These are phyloP conservation scores for Monascus purpureus DNA, from an alignment of 495 filamentous ascomycete species.

Conservation along the genomic window DNA sequence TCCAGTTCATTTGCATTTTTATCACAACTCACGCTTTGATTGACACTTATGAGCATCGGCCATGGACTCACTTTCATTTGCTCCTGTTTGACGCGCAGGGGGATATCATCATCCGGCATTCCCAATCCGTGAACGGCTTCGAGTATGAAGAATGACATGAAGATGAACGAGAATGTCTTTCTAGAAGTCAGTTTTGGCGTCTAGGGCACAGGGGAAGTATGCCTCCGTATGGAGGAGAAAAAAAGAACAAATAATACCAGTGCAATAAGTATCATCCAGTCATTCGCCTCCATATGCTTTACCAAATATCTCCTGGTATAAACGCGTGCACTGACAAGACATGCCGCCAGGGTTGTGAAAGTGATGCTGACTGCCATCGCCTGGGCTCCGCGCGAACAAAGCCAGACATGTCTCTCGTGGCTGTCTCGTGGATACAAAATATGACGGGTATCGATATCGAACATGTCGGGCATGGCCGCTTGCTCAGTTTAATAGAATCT, in stretches of 20 bases:
- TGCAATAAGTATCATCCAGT: conserved; percentile 29
- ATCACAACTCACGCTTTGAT: too few species aligned
- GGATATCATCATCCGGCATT: conserved; percentile 23
- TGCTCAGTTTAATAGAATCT: too few species aligned
- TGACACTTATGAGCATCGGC: too few species aligned
- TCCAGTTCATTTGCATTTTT: conserved; percentile 1
- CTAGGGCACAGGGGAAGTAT: too few species aligned
- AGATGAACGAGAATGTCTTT: conserved; percentile 24
- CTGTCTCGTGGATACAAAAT: conserved; percentile 9
- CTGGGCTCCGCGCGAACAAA: conserved; percentile 15
- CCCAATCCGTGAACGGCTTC: conserved; percentile 29
- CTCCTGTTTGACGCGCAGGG: conserved; percentile 14
- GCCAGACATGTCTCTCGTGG: conserved; percentile 6
- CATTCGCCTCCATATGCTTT: conserved; percentile 24
- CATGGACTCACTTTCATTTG: conserved; percentile 23
- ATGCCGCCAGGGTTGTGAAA: conserved; percentile 22
- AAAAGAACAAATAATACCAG: conserved; percentile 14
- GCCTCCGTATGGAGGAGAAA: not conserved
- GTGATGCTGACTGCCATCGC: conserved; percentile 21
- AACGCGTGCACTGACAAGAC: conserved; percentile 22
- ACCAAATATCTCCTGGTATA: conserved; percentile 24
- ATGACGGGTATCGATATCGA: too few species aligned
- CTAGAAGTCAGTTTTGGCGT: too few species aligned
- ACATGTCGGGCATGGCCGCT: too few species aligned
- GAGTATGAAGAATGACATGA: conserved; percentile 26